phyloP scores from a whole-genome alignment of 208 protist genomes.

The Wallacemonas rigidus region DNA sequence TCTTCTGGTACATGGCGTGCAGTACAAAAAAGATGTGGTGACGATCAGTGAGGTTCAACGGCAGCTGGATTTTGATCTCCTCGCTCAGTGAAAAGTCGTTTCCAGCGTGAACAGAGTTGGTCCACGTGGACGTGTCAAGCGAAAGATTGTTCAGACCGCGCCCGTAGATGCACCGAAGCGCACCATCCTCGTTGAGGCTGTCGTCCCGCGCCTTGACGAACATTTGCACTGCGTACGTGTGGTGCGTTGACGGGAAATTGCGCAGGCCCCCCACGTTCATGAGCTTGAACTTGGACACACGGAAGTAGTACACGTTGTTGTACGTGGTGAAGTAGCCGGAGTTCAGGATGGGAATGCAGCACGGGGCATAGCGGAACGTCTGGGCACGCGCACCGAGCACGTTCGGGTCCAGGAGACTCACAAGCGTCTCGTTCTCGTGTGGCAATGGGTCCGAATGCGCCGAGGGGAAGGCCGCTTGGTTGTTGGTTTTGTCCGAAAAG shows the following conservation, averaged over 20 bases:
- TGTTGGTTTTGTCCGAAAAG: constrained; percentile 52
- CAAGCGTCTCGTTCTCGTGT: constrained; percentile 82
- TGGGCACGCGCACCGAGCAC: constrained; percentile 58
- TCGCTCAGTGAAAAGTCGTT: constrained; percentile 68
- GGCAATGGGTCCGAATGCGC: constrained; percentile 37
- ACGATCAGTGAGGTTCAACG: constrained; percentile 73
- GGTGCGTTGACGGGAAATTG: constrained; percentile 67
- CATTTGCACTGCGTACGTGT: constrained; percentile 78
- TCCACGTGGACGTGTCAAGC: constrained; percentile 73
- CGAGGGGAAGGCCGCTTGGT: constrained; percentile 79
- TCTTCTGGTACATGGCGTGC: constrained; percentile 69
- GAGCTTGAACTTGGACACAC: constrained; percentile 60
- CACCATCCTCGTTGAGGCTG: constrained; percentile 54
- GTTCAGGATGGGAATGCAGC: constrained; percentile 82
- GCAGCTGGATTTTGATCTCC: constrained; percentile 90
- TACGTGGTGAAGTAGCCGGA: constrained; percentile 87
- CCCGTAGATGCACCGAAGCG: constrained; percentile 84
- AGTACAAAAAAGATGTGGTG: constrained; percentile 90
- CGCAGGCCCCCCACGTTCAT: constrained; percentile 52
- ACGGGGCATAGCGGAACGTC: constrained; percentile 70
- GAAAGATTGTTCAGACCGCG: constrained; percentile 59
- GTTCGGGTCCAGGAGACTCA: constrained; percentile 73
- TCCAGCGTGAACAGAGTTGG: constrained; percentile 59
- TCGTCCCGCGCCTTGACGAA: constrained; percentile 82
- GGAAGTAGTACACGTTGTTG: constrained; percentile 88